Evolutionary conservation across 2,329 filamentous ascomycete species (phyloP).

Genomic region (Rhynchosporium agropyri): DNA sequence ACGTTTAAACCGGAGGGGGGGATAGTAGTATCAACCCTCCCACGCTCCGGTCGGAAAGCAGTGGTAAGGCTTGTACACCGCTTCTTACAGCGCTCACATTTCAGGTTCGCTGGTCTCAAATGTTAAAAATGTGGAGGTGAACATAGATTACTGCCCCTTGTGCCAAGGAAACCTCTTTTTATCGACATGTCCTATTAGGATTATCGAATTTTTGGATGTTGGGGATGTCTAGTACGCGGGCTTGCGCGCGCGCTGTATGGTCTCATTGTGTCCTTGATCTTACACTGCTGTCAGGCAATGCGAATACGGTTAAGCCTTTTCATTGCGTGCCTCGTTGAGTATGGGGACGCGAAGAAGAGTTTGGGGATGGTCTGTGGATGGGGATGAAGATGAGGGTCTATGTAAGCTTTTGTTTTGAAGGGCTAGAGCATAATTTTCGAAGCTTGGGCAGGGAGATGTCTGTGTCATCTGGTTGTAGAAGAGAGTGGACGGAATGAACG

Average conservation of each 20-base stretch:
- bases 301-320: slow-evolving; percentile 53
- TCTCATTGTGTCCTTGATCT: slow-evolving; percentile 70
- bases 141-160: slow-evolving; percentile 45
- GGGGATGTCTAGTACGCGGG: slow-evolving; percentile 57
- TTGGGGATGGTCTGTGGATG: not conserved
- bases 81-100: too few relatives aligned
- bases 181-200: slow-evolving; percentile 8
- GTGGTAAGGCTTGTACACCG: too few relatives aligned
- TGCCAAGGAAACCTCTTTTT: slow-evolving; percentile 55
- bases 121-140: slow-evolving; percentile 43
- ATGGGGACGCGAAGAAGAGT: slow-evolving; percentile 59
- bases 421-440: too few relatives aligned
- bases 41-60: too few relatives aligned
- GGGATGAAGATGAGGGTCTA: not conserved
- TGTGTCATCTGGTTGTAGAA: not conserved
- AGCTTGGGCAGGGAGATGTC: too few relatives aligned
- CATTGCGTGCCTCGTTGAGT: slow-evolving; percentile 55
- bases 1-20: too few relatives aligned
- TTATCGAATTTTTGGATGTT: slow-evolving; percentile 58
- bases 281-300: slow-evolving; percentile 74
- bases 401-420: too few relatives aligned
- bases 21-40: too few relatives aligned
- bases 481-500: too few relatives aligned
- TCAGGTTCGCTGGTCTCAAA: slow-evolving; percentile 46
- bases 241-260: slow-evolving; percentile 63